Base-by-base conservation (phyloP, 345 rosid genomes). In the Gossypium arboreum region DNA sequence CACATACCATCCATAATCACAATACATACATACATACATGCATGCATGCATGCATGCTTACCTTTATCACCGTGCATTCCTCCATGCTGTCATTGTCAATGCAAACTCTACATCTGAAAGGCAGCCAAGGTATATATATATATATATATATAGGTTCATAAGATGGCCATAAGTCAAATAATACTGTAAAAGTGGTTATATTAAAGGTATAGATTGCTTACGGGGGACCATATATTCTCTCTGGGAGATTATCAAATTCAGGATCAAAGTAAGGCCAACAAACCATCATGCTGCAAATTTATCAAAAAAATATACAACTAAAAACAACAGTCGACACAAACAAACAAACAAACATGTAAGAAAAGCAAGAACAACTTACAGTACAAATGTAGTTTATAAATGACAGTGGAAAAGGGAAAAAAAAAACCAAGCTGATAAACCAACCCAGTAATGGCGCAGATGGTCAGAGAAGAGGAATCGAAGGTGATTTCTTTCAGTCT, bases 221-320 rank as follows among this genome's bases (percentile, higher is more conserved):
- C 94, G 86, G 83, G 2, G 97, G 94, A 7, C 94, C 92, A 1
- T 84, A 82, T 48, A 92, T 79, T 73, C 93, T 88, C 79, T 90
- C 93, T 1, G 81, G 81, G 71, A 92, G 88, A 66, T 64, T 86
- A 12, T 90, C 87, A n/a, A 87, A 92, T 54, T 92, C 94, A 10
- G 97, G 97, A 84, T 92, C 97, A 54, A 88, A 92, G 85, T 92
- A 90, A 55, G 97, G 95, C 93, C 83, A 85, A 20, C 88, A 81
- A 74, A 90, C 88, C 80, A 83, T 83, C 94, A 88, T 92, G 75
- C 85, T 82, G 84, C 84, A 75, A 45, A 74, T 7, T 16, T 7
- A 39, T 17, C 24, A 24, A n/a, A 43, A n/a, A 18, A 60, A 2
- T 27, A 48, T 2, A 39, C 27, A 65, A 41, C 50, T 62, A 2